These are phyloP conservation scores for Hyphopichia pseudoburtonii DNA, from an alignment of 1,139 yeast genomes.

Conservation along the genomic window DNA sequence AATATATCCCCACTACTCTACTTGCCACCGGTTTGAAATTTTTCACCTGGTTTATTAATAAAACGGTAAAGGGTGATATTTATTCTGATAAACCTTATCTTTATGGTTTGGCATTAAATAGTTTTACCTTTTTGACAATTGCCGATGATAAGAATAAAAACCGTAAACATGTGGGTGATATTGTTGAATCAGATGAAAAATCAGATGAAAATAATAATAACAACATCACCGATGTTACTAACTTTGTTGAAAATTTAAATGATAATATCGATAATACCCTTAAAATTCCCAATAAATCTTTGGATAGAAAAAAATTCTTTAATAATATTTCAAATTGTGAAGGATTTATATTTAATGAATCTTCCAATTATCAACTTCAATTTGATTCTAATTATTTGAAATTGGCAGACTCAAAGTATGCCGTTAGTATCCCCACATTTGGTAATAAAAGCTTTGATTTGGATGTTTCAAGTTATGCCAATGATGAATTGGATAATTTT, in stretches of 20 bases:
- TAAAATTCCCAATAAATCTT: constrained; percentile 29
- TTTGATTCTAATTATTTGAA: constrained; percentile 46
- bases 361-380: constrained; percentile 27
- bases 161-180: neutral
- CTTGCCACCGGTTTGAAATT: constrained; percentile 52
- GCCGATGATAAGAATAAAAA: constrained; percentile 6
- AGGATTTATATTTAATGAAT: constrained; percentile 28
- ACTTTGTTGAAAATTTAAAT: constrained; percentile 22
- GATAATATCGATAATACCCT: constrained; percentile 20
- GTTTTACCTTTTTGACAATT: constrained; percentile 44
- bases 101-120: constrained; percentile 61
- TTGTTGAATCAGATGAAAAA: constrained; percentile 1
- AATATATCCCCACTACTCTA: constrained; percentile 54
- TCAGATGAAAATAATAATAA: neutral
- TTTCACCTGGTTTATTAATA: constrained; percentile 59
- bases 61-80: constrained; percentile 63
- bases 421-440: constrained; percentile 42
- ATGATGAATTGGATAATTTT: constrained; percentile 42
- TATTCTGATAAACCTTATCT: constrained; percentile 60
- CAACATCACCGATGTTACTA: constrained; percentile 2
- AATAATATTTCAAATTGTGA: constrained; percentile 28
- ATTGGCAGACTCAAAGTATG: constrained; percentile 40
- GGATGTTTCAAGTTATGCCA: constrained; percentile 40
- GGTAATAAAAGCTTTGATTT: constrained; percentile 41
- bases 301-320: constrained; percentile 36